Evolutionary conservation across 108 stramenopile species (phyloP).

Genomic region (Nitzschia putrida): DNA sequence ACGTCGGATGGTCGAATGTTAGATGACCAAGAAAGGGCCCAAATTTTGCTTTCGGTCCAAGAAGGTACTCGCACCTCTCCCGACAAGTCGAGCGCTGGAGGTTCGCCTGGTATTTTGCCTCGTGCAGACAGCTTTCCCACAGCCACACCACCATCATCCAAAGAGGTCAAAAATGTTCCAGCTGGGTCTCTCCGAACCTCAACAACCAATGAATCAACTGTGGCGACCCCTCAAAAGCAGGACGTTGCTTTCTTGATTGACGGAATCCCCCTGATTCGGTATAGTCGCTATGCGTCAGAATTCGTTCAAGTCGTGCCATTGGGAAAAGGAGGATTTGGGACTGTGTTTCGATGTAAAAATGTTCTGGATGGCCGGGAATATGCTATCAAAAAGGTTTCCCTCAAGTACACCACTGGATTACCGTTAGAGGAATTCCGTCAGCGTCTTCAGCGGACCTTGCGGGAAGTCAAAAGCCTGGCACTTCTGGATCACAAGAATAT

Average conservation of each 20-base stretch:
- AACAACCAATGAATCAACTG: constrained; percentile 10
- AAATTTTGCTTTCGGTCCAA: too few relatives aligned
- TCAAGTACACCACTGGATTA: constrained; percentile 34
- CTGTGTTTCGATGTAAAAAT: constrained; percentile 81
- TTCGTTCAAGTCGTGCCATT: constrained; percentile 73
- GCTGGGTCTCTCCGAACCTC: background rate
- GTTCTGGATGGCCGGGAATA: constrained; percentile 86
- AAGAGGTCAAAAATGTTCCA: background rate
- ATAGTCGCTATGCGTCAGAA: constrained; percentile 81
- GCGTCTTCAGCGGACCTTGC: constrained; percentile 80
- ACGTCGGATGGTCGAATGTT: constrained; percentile 6
- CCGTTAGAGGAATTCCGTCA: constrained; percentile 58
- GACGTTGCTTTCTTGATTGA: constrained; percentile 38
- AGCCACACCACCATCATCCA: constrained; percentile 3
- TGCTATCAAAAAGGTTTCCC: constrained; percentile 92
- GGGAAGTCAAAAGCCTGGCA: constrained; percentile 94
- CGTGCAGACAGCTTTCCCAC: background rate
- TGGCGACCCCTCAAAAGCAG: background rate
- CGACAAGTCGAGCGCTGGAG: too few relatives aligned
- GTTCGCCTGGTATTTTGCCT: too few relatives aligned
- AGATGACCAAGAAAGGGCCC: background rate
- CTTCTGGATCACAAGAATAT: constrained; percentile 92
- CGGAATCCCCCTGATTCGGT: constrained; percentile 79
- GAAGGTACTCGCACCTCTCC: too few relatives aligned
- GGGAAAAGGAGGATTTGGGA: constrained; percentile 91